Evolutionary conservation across 306 rosid species (phyloP).

Genomic region (Abrus precatorius): DNA sequence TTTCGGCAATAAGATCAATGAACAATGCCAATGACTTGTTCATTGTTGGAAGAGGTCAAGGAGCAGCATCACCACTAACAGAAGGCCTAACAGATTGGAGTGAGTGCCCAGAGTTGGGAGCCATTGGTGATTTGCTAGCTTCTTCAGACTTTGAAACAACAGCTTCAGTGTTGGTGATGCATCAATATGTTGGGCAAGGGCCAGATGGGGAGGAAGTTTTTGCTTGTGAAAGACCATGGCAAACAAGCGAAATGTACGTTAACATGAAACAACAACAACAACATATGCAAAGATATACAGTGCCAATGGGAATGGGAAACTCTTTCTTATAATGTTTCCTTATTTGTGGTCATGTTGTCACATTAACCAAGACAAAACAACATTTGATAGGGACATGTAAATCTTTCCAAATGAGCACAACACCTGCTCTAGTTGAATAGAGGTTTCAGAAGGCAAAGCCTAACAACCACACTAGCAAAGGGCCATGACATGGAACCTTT

Average conservation of each 20-base stretch:
- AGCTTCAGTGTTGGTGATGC: conserved; percentile 80
- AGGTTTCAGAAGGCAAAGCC: neutral
- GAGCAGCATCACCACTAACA: conserved; percentile 61
- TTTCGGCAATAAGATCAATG: conserved; percentile 67
- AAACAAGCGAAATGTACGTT: conserved; percentile 5
- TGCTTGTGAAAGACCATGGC: conserved; percentile 36
- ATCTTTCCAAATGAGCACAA: conserved; percentile 3
- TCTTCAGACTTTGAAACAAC: conserved; percentile 83
- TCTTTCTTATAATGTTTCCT: neutral
- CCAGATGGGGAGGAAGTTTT: conserved; percentile 50
- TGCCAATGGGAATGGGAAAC: neutral
- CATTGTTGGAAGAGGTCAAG: conserved; percentile 91
- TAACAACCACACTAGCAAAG: neutral
- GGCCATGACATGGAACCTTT: neutral
- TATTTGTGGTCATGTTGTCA: neutral
- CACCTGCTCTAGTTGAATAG: neutral
- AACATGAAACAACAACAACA: neutral
- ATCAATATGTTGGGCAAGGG: conserved; percentile 63
- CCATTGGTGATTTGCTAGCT: conserved; percentile 86
- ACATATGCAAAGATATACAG: conserved; percentile 29
- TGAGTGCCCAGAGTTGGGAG: conserved; percentile 88
- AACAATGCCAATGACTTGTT: conserved; percentile 65
- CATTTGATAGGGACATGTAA: neutral
- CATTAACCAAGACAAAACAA: neutral
- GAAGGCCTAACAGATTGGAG: conserved; percentile 90